These are phyloP conservation scores for Psilocybe tampanensis DNA, from an alignment of 768 basidiomycete species.

Conservation along the genomic window DNA sequence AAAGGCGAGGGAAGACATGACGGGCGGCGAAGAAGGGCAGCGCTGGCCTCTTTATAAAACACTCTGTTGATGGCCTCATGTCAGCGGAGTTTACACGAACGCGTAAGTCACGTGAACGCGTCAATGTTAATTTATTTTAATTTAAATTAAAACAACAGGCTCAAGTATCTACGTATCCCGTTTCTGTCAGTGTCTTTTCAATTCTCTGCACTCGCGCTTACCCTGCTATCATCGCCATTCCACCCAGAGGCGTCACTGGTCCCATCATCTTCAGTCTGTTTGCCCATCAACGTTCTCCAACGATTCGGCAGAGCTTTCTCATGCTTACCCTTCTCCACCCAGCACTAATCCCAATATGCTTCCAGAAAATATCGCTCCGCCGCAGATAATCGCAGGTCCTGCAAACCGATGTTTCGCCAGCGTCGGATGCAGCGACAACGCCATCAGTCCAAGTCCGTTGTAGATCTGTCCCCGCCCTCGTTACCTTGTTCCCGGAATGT, in stretches of 20 bases:
- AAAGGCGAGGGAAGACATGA: constrained; percentile 44
- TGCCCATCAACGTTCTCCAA: not conserved
- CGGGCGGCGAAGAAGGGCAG: constrained; percentile 10
- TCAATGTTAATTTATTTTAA: not conserved
- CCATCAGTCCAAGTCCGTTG: constrained; percentile 68
- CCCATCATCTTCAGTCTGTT: constrained; percentile 53
- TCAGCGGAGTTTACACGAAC: constrained; percentile 41
- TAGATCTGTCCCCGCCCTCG: constrained; percentile 47
- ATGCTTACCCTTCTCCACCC: constrained; percentile 41
- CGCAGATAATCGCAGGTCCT: constrained; percentile 64
- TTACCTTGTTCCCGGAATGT: not conserved
- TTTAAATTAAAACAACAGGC: constrained; percentile 45
- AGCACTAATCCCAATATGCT: constrained; percentile 61
- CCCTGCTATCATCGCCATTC: constrained; percentile 68
- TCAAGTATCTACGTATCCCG: constrained; percentile 46
- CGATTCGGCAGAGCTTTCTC: no score
- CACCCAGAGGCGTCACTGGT: constrained; percentile 71
- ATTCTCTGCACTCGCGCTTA: constrained; percentile 32
- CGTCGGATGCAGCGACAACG: constrained; percentile 62
- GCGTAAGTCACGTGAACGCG: constrained; percentile 41
- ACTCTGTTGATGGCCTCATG: constrained; percentile 34
- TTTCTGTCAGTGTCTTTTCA: not conserved
- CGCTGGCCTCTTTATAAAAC: constrained; percentile 10
- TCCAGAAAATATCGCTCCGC: constrained; percentile 62
- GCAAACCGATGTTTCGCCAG: constrained; percentile 65